Conservation (phyloP, 1,284 basidiomycete genomes). For the Leccinum discolor region DNA sequence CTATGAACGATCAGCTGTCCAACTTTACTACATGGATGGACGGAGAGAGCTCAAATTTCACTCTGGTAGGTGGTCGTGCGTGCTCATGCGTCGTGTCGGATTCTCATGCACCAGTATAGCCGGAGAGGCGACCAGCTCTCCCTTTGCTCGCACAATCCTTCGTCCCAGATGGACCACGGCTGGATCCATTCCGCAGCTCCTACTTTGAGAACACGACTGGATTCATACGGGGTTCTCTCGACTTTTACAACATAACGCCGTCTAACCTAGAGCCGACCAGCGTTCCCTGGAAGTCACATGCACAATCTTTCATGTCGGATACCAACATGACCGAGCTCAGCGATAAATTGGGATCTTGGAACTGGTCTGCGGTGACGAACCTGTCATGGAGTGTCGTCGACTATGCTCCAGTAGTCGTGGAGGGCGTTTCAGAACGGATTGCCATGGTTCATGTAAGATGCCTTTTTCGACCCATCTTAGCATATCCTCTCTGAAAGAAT, state of each 20-base stretch:
- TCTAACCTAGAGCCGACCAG: conserved; percentile 37
- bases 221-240: conserved; percentile 64
- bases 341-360: conserved; percentile 58
- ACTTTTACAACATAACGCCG: conserved; percentile 64
- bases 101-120: conserved; percentile 41
- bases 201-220: conserved; percentile 79
- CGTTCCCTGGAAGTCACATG: conserved; percentile 50
- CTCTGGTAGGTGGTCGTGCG: conserved; percentile 50
- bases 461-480: conserved; percentile 1
- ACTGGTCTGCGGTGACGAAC: conserved; percentile 66
- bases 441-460: conserved; percentile 64
- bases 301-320: conserved; percentile 47
- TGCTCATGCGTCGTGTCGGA: not conserved
- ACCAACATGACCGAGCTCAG: conserved; percentile 52
- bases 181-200: conserved; percentile 50
- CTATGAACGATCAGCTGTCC: conserved; percentile 56
- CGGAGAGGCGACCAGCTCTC: conserved; percentile 45
- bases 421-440: conserved; percentile 41
- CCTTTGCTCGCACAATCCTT: conserved; percentile 53
- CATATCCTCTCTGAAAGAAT: not conserved
- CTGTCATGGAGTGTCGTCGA: conserved; percentile 68
- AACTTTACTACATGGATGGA: conserved; percentile 80
- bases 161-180: conserved; percentile 42
- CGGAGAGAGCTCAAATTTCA: conserved; percentile 65
- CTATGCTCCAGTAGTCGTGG: conserved; percentile 37